Percentiles rank a stretch among this genome's conserved stretches.
These are phyloP conservation scores for Scutellaria galericulata DNA, from an alignment of 257 asterid species.

Conservation along the genomic window DNA sequence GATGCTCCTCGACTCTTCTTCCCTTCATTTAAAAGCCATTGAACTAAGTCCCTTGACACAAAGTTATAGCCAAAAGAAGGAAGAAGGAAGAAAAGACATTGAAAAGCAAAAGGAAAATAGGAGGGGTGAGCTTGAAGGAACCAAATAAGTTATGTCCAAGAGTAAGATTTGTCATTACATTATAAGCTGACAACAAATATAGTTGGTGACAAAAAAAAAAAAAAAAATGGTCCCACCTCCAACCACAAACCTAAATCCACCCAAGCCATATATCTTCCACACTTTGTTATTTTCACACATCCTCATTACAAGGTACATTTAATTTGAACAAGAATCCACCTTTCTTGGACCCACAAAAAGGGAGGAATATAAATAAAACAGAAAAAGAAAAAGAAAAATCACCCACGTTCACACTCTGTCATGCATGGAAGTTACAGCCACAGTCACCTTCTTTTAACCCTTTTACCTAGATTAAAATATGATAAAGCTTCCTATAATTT, in stretches of 20 bases:
- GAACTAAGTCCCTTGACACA: not conserved
- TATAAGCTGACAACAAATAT: constrained; percentile 38
- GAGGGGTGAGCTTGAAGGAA: constrained; percentile 42
- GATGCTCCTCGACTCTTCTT: constrained; percentile 10
- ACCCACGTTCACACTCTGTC: constrained; percentile 19
- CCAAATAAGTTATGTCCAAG: constrained; percentile 30
- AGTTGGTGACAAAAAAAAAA: constrained; percentile 35
- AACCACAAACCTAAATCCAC: constrained; percentile 44
- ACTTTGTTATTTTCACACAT: not conserved
- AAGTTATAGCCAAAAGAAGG: constrained; percentile 5
- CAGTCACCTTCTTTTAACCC: constrained; percentile 25
- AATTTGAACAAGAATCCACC: constrained; percentile 35
- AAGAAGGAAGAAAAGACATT: constrained; percentile 4
- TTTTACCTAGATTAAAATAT: constrained; percentile 28
- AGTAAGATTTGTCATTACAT: constrained; percentile 36
- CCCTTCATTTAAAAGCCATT: constrained; percentile 28
- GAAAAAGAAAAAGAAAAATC: not conserved
- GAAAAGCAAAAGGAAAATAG: constrained; percentile 17
- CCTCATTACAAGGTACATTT: constrained; percentile 20
- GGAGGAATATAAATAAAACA: constrained; percentile 1
- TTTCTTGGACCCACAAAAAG: constrained; percentile 42
- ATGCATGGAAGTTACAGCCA: constrained; percentile 37
- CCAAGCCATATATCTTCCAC: constrained; percentile 40
- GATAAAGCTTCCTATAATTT: constrained; percentile 6
- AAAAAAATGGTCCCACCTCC: constrained; percentile 44